A percentile compares a stretch with the other conserved stretches of the same genome.
Evolutionary conservation across 257 asterid species (phyloP).

Genomic region (Linaria vulgaris): DNA sequence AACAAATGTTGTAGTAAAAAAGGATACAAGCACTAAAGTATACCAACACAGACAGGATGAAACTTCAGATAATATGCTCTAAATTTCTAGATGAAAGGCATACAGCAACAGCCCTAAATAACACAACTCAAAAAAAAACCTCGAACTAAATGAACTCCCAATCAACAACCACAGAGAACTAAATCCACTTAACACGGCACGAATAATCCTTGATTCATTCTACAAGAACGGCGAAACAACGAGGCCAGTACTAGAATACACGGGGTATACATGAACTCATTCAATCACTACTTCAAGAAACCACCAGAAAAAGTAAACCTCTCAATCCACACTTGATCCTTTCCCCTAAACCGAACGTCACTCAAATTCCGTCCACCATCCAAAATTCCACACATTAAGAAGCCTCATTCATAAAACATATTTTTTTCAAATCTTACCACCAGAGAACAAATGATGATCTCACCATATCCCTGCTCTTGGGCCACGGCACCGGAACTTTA

Average conservation of each 20-base stretch:
- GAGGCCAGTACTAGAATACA: no score
- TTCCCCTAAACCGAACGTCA: neutral
- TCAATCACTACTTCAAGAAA: no score
- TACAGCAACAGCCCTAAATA: neutral
- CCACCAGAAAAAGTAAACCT: no score
- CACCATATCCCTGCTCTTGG: conserved; percentile 98
- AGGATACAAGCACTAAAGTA: neutral
- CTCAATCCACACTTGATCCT: neutral
- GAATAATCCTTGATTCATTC: no score
- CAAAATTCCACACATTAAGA: no score
- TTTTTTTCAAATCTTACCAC: conserved; percentile 47
- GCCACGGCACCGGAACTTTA: conserved; percentile 82
- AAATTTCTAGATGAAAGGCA: neutral
- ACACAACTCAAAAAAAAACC: neutral
- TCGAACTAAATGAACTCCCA: neutral
- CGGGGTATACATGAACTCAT: no score
- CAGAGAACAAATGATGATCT: conserved; percentile 52
- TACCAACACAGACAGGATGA: neutral
- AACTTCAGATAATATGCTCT: neutral
- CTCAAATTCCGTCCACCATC: no score
- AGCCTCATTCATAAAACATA: neutral
- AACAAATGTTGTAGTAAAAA: conserved; percentile 13
- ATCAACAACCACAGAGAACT: neutral
- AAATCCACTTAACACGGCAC: no score
- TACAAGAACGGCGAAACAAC: no score